Conservation (phyloP, 75 land plant species). For the Pinus tabuliformis region DNA sequence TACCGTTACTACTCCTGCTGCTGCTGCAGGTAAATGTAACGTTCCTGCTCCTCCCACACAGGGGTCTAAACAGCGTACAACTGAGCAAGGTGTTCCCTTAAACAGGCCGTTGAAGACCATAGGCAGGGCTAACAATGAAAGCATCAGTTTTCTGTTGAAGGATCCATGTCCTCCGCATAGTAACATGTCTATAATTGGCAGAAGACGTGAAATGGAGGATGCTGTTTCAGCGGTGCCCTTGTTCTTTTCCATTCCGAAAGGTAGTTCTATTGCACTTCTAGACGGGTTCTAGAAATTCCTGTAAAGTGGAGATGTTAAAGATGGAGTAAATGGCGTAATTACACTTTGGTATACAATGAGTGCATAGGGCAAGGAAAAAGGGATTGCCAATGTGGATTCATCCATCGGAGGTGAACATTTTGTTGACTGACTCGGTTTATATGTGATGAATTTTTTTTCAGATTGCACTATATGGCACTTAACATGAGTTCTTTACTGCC, state of each 20-base stretch:
- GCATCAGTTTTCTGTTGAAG: neutral
- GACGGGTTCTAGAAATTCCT: neutral
- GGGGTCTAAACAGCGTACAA: neutral
- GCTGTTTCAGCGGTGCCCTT: conserved; percentile 46
- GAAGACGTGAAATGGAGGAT: conserved; percentile 74
- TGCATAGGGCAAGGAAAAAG: no score
- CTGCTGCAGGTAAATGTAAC: neutral
- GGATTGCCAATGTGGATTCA: no score
- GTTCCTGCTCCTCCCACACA: neutral
- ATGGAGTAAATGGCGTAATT: no score
- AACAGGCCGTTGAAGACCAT: neutral
- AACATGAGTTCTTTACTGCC: no score
- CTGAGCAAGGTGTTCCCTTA: neutral
- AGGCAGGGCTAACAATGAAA: conserved; percentile 11
- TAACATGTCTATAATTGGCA: conserved; percentile 30
- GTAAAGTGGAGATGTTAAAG: no score
- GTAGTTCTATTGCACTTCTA: neutral
- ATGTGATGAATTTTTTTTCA: no score
- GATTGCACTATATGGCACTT: no score
- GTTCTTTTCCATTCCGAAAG: conserved; percentile 24
- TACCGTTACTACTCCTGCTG: no score
- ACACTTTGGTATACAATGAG: no score
- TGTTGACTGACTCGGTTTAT: no score
- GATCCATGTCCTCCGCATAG: conserved; percentile 40
- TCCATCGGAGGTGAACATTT: no score